Evolutionary conservation across 441 rosid species (phyloP), one percentile per base, ranked within the genome.

Genomic region (Daphne laureola): DNA sequence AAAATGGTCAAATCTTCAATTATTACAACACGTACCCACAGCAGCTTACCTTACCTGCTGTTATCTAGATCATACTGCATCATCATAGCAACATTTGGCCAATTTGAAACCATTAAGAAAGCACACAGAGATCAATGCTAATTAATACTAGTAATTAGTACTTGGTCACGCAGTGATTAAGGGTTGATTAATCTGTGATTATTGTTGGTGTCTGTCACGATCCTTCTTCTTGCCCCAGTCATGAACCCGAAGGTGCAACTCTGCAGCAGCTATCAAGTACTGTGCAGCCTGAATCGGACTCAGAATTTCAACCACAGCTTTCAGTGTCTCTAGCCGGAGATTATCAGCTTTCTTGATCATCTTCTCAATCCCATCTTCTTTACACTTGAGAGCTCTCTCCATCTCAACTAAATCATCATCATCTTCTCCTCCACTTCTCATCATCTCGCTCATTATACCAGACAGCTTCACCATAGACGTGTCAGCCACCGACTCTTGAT

Each of bases 261-360:
- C 78, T 4, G 79, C 81, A 2, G 74, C 76, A 16, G 79, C 83
- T 14, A 71, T 73, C 61, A 75, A 41, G 71, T 69, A 73, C 54
- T 81, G 78, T 11, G 73, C 75, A 7, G 73, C 72, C 57, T 75
- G 78, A 18, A 58, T 47, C 14, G 81, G 76, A 47, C 25, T 73
- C 61, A 71, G 46, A 7, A 68, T 63, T 3, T 65, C 49, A 36
- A 75, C 17, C 15, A 78, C 48, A 9, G 52, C 51, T 55, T 61
- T 71, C n/a, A 80, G 56, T 4, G 79, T 71, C 25, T 23, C 62
- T 17, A 71, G 58, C 61, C 81, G 66, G 11, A 81, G 74, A 53
- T 73, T 69, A 53, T 81, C 81, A 3, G 75, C 79, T 42, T 14
- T 49, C n/a, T 53, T 54, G 52, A 71, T 51, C 12, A 70, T 40